Evolutionary conservation across 2,329 filamentous ascomycete species (phyloP).

Genomic region (Ophiostoma sp.): DNA sequence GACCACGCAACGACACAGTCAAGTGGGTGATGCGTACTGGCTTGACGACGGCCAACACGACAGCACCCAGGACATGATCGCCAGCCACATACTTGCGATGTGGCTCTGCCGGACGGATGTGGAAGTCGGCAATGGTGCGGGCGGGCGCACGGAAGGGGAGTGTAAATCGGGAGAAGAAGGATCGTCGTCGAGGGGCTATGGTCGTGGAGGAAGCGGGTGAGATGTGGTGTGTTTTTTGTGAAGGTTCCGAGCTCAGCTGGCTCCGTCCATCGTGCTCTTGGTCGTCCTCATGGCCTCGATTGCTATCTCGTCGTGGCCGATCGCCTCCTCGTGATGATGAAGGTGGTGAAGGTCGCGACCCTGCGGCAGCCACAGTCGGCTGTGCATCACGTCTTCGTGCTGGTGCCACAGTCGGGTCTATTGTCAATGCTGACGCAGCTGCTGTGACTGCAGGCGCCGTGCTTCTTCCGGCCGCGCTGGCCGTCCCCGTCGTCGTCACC

Average conservation of each 20-base stretch:
- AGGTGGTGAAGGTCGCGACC: background rate
- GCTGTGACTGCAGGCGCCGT: background rate
- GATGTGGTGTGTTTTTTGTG: background rate
- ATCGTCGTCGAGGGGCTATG: constrained; percentile 36
- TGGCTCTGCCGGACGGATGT: constrained; percentile 74
- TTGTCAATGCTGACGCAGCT: background rate
- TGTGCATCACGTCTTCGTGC: background rate
- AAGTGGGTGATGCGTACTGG: constrained; percentile 77
- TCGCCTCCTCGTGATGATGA: background rate
- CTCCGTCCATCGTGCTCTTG: constrained; percentile 1
- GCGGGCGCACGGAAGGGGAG: constrained; percentile 52
- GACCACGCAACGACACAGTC: constrained; percentile 74
- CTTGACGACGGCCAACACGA: constrained; percentile 71
- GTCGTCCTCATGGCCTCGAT: background rate
- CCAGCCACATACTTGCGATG: constrained; percentile 75
- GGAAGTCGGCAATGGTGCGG: constrained; percentile 74
- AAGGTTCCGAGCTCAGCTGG: background rate
- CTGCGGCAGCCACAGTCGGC: background rate
- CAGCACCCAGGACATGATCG: constrained; percentile 71
- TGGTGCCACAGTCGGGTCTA: background rate
- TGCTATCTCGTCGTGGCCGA: background rate
- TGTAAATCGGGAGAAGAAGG: constrained; percentile 55
- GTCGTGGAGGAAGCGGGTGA: constrained; percentile 34
- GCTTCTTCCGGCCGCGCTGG: background rate
- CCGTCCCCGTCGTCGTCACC: background rate